phyloP scores from a whole-genome alignment of 768 basidiomycete species.

The Hortiboletus flavorubellus region DNA sequence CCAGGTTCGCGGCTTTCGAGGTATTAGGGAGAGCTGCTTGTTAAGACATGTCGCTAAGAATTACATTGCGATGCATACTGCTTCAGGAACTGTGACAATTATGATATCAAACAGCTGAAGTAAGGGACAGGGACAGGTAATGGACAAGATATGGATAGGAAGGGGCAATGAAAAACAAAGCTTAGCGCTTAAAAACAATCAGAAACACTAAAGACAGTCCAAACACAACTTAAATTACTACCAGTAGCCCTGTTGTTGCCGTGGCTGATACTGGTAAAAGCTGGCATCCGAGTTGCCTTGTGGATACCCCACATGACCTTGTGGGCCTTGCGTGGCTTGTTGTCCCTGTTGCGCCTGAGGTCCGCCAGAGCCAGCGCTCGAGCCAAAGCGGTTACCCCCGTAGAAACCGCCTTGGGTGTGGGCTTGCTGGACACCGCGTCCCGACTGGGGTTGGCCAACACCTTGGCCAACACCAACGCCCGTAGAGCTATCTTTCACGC shows the following conservation, averaged over 20 bases:
- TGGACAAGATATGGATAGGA: conserved; percentile 4
- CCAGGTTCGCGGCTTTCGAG: background rate
- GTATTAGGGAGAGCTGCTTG: conserved; percentile 9
- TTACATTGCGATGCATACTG: conserved; percentile 30
- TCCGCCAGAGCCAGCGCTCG: conserved; percentile 38
- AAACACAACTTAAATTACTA: conserved; percentile 29
- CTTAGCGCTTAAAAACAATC: background rate
- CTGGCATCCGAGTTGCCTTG: conserved; percentile 56
- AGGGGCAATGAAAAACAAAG: background rate
- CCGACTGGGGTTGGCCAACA: conserved; percentile 36
- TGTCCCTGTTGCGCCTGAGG: conserved; percentile 51
- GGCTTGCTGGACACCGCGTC: conserved; percentile 43
- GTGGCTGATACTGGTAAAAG: conserved; percentile 71
- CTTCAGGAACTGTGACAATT: conserved; percentile 24
- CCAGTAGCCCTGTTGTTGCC: conserved; percentile 62
- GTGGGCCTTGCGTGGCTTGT: conserved; percentile 31
- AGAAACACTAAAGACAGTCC: conserved; percentile 6
- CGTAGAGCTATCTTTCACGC: conserved; percentile 55
- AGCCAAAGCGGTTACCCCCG: conserved; percentile 41
- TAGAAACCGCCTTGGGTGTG: conserved; percentile 46
- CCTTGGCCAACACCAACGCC: conserved; percentile 41
- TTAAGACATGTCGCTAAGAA: conserved; percentile 25
- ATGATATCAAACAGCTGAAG: conserved; percentile 31
- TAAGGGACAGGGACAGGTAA: conserved; percentile 10
- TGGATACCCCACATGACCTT: conserved; percentile 49